Evolutionary conservation across 2,329 filamentous ascomycete species (phyloP).

Genomic region (Talaromyces sp.): DNA sequence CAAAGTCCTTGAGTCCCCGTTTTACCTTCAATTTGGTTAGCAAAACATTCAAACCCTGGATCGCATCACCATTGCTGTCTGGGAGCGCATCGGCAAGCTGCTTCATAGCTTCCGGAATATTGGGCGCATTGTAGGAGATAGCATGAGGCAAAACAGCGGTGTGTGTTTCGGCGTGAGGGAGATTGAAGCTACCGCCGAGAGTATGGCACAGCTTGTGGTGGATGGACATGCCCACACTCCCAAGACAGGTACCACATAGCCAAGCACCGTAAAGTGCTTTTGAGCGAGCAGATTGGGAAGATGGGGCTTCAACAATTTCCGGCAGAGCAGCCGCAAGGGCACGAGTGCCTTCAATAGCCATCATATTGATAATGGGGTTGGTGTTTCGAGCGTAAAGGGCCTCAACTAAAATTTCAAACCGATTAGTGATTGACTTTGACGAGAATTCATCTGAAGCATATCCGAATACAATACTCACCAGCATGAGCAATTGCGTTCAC

Average conservation of each 20-base stretch:
- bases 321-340: constrained; percentile 59
- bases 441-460: background rate
- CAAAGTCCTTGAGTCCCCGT: constrained; percentile 56
- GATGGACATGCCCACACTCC: constrained; percentile 63
- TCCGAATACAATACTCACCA: constrained; percentile 34
- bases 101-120: constrained; percentile 56
- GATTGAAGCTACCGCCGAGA: constrained; percentile 63
- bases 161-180: constrained; percentile 69
- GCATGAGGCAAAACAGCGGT: constrained; percentile 65
- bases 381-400: constrained; percentile 64
- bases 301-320: constrained; percentile 51
- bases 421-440: background rate
- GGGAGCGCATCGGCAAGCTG: constrained; percentile 58
- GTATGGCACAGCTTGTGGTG: constrained; percentile 71
- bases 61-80: constrained; percentile 60
- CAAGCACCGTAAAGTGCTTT: constrained; percentile 65
- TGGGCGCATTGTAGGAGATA: constrained; percentile 63
- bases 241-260: constrained; percentile 65
- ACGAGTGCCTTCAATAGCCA: constrained; percentile 61
- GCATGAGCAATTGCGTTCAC: constrained; percentile 69
- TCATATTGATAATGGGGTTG: constrained; percentile 62
- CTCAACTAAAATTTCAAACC: constrained; percentile 50
- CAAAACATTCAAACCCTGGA: constrained; percentile 60
- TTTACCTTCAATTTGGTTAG: constrained; percentile 58
- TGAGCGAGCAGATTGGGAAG: constrained; percentile 52